A percentile compares a stretch with the other conserved stretches of the same genome.
Conservation (phyloP, 768 basidiomycete species). For the Steccherinum ochraceum region DNA sequence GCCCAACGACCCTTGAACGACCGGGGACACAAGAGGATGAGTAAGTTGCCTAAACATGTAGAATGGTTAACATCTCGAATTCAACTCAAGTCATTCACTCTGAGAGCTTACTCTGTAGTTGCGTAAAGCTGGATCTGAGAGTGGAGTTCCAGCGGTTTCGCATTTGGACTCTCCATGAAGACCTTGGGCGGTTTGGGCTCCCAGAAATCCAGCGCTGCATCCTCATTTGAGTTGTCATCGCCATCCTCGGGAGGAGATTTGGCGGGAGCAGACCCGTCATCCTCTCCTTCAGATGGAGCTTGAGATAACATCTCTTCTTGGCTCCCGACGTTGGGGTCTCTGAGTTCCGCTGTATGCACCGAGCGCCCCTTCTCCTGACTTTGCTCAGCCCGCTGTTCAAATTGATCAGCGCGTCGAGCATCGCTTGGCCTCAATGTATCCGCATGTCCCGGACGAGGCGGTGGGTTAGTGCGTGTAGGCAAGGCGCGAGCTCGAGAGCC, state of each 20-base stretch:
- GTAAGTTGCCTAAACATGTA: constrained; percentile 39
- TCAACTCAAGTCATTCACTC: not conserved
- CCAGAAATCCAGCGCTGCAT: constrained; percentile 27
- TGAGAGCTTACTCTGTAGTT: constrained; percentile 53
- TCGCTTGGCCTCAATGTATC: constrained; percentile 37
- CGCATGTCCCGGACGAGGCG: constrained; percentile 43
- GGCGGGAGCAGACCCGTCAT: not conserved
- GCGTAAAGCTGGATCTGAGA: constrained; percentile 78
- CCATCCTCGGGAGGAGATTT: not conserved
- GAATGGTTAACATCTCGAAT: too few relatives aligned
- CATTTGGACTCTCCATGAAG: constrained; percentile 40
- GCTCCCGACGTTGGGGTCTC: constrained; percentile 8
- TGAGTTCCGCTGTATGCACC: constrained; percentile 13
- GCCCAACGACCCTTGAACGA: constrained; percentile 65
- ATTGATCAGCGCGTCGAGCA: constrained; percentile 18
- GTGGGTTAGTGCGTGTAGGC: constrained; percentile 32
- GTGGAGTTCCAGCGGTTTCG: constrained; percentile 39
- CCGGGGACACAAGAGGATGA: constrained; percentile 69
- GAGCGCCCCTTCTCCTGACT: constrained; percentile 13
- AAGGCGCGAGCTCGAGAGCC: constrained; percentile 24
- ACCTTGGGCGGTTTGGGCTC: constrained; percentile 54
- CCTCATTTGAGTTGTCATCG: constrained; percentile 8
- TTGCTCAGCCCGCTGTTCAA: constrained; percentile 12
- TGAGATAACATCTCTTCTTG: constrained; percentile 10
- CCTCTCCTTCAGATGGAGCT: not conserved